Conservation (phyloP, 2,329 filamentous ascomycete genomes). For the Metarhizium sp. region DNA sequence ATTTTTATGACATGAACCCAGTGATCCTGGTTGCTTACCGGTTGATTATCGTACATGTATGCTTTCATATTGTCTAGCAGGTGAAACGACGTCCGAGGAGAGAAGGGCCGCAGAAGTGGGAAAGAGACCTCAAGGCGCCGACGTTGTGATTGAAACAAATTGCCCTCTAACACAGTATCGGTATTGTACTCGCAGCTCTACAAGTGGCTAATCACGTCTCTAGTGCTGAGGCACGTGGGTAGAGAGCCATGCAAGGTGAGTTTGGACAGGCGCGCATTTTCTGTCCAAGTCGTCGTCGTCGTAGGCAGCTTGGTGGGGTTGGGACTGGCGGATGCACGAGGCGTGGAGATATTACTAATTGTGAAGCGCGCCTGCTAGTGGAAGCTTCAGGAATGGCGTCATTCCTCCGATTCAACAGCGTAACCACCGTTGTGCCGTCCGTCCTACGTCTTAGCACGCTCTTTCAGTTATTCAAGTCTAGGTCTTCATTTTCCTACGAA, state of each 20-base stretch:
- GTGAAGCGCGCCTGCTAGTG: too few species aligned
- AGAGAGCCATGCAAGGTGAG: background rate
- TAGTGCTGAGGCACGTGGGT: background rate
- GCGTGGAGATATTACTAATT: too few species aligned
- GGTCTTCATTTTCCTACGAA: too few species aligned
- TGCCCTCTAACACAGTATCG: background rate
- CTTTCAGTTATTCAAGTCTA: too few species aligned
- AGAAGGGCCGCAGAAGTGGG: background rate
- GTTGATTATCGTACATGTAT: slow-evolving; percentile 47
- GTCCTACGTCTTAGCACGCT: too few species aligned
- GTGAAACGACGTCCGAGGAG: background rate
- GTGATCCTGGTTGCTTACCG: slow-evolving; percentile 28
- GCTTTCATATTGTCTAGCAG: slow-evolving; percentile 39
- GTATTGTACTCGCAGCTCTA: background rate
- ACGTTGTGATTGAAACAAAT: background rate
- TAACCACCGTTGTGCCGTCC: too few species aligned
- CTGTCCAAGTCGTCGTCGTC: too few species aligned
- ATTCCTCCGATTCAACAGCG: too few species aligned
- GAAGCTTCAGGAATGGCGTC: too few species aligned
- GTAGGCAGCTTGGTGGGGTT: background rate
- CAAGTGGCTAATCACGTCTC: background rate
- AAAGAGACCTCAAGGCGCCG: too few species aligned
- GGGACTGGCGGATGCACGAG: too few species aligned
- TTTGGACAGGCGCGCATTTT: too few species aligned
- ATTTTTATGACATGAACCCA: background rate